A percentile compares a stretch with the other conserved stretches of the same genome.
Evolutionary conservation across 352 stramenopile genomes (phyloP).

Genomic region (Globisporangium orthogonon): DNA sequence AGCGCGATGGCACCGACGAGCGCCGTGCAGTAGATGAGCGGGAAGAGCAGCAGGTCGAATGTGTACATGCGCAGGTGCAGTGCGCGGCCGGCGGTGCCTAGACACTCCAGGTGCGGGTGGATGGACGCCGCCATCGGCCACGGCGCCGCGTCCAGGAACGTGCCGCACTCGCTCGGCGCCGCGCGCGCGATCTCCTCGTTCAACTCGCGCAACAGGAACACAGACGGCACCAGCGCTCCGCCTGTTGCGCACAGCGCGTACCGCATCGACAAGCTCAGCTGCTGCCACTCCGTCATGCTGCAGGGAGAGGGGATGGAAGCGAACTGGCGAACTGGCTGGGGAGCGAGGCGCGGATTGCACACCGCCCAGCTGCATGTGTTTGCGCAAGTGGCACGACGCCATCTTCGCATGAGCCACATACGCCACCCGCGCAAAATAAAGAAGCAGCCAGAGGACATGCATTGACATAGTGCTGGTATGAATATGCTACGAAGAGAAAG

Average conservation of each 20-base stretch:
- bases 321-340: not conserved
- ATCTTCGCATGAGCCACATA: no score
- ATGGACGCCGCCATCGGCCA: conserved; percentile 12
- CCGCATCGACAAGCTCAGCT: not conserved
- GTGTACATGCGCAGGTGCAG: conserved; percentile 23
- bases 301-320: not conserved
- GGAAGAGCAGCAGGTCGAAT: conserved; percentile 23
- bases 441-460: not conserved
- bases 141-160: conserved; percentile 16
- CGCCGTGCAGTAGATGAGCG: conserved; percentile 17
- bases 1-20: conserved; percentile 12
- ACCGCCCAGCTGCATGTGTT: no score
- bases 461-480: conserved; percentile 3
- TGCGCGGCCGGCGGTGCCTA: conserved; percentile 13
- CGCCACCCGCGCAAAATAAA: no score
- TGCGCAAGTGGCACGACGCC: not conserved
- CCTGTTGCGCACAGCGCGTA: conserved; percentile 13
- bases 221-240: conserved; percentile 17
- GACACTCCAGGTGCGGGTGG: conserved; percentile 20
- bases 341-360: no score
- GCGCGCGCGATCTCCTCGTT: conserved; percentile 11
- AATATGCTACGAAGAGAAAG: not conserved
- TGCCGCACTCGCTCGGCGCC: conserved; percentile 15
- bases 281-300: not conserved
- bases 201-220: conserved; percentile 13